Base-by-base conservation (phyloP, 2,329 filamentous ascomycete genomes). In the Fusarium oligoseptatum region DNA sequence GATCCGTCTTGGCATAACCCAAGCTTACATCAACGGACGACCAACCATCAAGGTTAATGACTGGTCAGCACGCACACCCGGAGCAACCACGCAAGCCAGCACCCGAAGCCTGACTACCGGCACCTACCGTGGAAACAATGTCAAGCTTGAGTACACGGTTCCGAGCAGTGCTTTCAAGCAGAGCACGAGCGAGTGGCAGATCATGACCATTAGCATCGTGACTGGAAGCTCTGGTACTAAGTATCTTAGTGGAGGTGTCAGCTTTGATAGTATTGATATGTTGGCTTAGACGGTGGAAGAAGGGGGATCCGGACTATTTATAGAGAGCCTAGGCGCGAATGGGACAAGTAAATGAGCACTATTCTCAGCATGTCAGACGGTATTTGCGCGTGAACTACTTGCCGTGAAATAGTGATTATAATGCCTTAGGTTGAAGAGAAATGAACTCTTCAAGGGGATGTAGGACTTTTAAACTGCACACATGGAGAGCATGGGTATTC, bases 81-180 rank as follows among this genome's bases (percentile, higher is more conserved):
- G 72, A 3, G 79, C 79, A 6, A 81, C 79, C 3, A 76, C 48
- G 14, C 80, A 82, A 61, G 79, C 73, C 3, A 74, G 76, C 58
- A 82, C 80, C 0, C 74, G 81, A 34, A 80, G 79, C 64, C 64
- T 82, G n/a, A 81, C 81, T 1, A 77, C 80, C 6, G 80, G 80
- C n/a, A 81, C 81, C 0, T 81, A 81, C 48, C 75, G 80, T 8
- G 80, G 77, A 1, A 82, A 80, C 64, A 81, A 80, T 27, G 78
- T 67, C 20, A 79, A 78, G 64, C 66, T 81, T 15, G 78, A 80
- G 20, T 81, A 71, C 32, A 68, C 71, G 15, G 78, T 81, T 17
- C 80, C 80, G 1, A 70, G 75, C 4, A 72, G 69, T 39, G 80
- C 80, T 0, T 81, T 80, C 70, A 65, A 77, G 52, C 73, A 77